phyloP scores from a whole-genome alignment of 495 filamentous ascomycete species.

The Xylaria grammica region DNA sequence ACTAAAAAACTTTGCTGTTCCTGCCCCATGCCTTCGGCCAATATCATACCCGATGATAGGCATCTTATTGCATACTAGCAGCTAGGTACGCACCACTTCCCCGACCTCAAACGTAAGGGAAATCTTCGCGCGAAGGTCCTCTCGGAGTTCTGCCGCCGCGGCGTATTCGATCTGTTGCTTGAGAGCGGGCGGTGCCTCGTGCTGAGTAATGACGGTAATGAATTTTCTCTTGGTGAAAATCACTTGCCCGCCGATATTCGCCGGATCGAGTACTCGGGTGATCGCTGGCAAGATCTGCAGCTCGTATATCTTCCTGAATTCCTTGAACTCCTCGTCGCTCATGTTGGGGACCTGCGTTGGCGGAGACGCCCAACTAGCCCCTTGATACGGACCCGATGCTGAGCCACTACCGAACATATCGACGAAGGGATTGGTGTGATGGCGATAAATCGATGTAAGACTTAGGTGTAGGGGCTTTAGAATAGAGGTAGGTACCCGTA shows the following conservation, averaged over 20 bases:
- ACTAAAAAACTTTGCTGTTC: background rate
- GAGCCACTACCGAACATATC: background rate
- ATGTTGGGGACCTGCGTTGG: background rate
- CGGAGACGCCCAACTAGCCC: too few relatives aligned
- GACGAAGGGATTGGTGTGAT: background rate
- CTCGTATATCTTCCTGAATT: constrained; percentile 10
- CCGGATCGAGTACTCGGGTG: constrained; percentile 12
- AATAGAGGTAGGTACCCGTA: too few relatives aligned
- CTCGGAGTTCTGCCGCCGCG: background rate
- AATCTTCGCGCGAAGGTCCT: constrained; percentile 6
- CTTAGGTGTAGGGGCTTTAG: too few relatives aligned
- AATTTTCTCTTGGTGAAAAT: background rate
- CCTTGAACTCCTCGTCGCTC: constrained; percentile 1
- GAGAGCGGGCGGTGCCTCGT: background rate
- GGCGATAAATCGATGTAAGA: background rate
- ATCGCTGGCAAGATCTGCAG: background rate
- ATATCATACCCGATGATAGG: background rate
- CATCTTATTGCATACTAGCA: background rate
- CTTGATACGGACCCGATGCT: background rate
- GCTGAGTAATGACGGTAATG: background rate
- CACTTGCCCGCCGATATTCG: constrained; percentile 4
- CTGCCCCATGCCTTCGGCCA: background rate
- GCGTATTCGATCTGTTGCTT: constrained; percentile 6
- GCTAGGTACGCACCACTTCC: background rate
- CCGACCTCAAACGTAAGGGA: background rate